Evolutionary conservation across 2,329 filamentous ascomycete species (phyloP).

Genomic region (Rhexocercosporidium sp.): DNA sequence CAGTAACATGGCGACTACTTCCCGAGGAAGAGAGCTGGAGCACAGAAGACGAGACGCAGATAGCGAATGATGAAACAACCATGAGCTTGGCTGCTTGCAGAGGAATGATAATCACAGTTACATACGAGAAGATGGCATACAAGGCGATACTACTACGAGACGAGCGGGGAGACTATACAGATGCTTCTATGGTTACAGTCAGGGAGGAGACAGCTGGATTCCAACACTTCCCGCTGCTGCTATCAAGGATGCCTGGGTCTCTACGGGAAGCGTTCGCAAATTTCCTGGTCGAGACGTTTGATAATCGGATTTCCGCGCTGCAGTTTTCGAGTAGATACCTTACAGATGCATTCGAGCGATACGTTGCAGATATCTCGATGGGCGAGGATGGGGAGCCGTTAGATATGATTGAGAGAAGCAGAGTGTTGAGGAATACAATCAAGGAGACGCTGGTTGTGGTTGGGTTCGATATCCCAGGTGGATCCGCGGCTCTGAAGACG

Average conservation of each 20-base stretch:
- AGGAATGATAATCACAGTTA: constrained; percentile 37
- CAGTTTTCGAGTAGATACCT: constrained; percentile 46
- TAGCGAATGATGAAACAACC: constrained; percentile 27
- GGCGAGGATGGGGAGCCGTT: constrained; percentile 30
- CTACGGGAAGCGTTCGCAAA: constrained; percentile 49
- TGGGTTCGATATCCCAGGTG: constrained; percentile 38
- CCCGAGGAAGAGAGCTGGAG: constrained; percentile 47
- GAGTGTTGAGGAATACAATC: constrained; percentile 30
- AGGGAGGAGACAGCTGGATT: constrained; percentile 39
- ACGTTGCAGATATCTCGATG: constrained; percentile 34
- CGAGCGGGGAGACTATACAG: constrained; percentile 14
- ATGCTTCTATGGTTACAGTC: constrained; percentile 24
- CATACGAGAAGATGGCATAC: constrained; percentile 41
- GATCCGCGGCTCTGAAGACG: constrained; percentile 43
- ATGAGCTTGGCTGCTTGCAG: constrained; percentile 23
- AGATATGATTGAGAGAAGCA: constrained; percentile 22
- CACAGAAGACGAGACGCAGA: constrained; percentile 26
- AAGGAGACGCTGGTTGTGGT: constrained; percentile 38
- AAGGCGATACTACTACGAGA: constrained; percentile 37
- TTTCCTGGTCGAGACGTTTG: constrained; percentile 50
- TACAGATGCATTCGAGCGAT: constrained; percentile 40
- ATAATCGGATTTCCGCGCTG: constrained; percentile 47
- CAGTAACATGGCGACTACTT: constrained; percentile 49
- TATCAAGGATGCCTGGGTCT: constrained; percentile 51
- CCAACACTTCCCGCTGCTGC: constrained; percentile 49